These are phyloP conservation scores for Arabidopsis hybrid DNA, from an alignment of 441 rosid species.

Conservation along the genomic window DNA sequence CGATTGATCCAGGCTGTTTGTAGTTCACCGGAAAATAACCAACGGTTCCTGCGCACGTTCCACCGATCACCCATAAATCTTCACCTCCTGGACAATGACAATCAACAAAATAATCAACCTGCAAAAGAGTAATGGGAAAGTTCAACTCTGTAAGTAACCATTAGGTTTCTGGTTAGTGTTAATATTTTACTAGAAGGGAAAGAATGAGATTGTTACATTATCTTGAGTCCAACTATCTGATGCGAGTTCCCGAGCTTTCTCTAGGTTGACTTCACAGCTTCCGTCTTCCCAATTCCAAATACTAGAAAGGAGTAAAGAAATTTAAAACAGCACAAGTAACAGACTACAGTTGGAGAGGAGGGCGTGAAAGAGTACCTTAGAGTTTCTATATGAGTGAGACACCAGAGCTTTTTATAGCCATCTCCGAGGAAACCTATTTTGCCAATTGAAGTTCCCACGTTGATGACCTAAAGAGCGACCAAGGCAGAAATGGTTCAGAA, in stretches of 20 bases:
- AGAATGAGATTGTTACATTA: slow-evolving; percentile 54
- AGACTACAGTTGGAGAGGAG: slow-evolving; percentile 6
- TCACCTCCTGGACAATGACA: slow-evolving; percentile 78
- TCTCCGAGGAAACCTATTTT: slow-evolving; percentile 88
- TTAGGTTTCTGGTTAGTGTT: slow-evolving; percentile 2
- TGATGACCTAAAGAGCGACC: slow-evolving; percentile 70
- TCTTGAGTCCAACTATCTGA: slow-evolving; percentile 78
- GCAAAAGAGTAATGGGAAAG: slow-evolving; percentile 20
- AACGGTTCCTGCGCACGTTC: slow-evolving; percentile 72
- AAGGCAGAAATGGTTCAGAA: slow-evolving; percentile 8
- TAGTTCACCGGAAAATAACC: slow-evolving; percentile 87
- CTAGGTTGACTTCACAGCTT: slow-evolving; percentile 62
- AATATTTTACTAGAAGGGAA: background rate
- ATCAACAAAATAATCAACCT: slow-evolving; percentile 96
- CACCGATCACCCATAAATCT: slow-evolving; percentile 88
- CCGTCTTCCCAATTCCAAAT: slow-evolving; percentile 87
- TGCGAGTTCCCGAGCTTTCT: slow-evolving; percentile 84
- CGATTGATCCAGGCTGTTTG: slow-evolving; percentile 54
- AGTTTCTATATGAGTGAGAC: slow-evolving; percentile 93
- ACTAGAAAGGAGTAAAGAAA: slow-evolving; percentile 45
- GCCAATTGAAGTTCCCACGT: slow-evolving; percentile 88
- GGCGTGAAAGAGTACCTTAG: slow-evolving; percentile 59
- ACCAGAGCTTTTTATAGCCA: slow-evolving; percentile 75
- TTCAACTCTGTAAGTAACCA: background rate
- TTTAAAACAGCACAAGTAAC: background rate